Evolutionary conservation across 129 eudicot genomes (phyloP), one percentile per base, ranked within the genome.

Genomic region (Centaurea solstitialis): DNA sequence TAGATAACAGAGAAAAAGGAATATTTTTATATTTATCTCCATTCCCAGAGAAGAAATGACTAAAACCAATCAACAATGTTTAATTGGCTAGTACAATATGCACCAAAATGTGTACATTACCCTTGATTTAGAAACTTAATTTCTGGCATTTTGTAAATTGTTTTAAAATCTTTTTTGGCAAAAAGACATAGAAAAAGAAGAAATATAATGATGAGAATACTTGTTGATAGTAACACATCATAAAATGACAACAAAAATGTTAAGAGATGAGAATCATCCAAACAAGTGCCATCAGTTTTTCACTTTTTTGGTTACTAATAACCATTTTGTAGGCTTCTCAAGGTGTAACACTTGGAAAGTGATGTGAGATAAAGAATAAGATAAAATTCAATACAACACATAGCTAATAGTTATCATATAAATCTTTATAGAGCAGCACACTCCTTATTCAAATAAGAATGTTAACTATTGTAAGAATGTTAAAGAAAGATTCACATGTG

Each of bases 241-340:
- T 82, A 61, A 81, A 80, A 76, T 73, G 70, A 83, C 74, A 85
- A 85, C 82, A 81, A 87, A 85, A 79, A 77, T 80, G 73, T 67
- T 76, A 57, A 59, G 81, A 73, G 65, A 72, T 75, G 77, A 45
- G 72, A 83, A 84, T 61, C 85, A 84, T 87, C 92, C 98, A 91
- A 91, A 91, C 92, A 93, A 82, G 84, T 88, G 89, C 71, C 85
- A 82, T 85, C 98, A 91, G 88, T 83, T 81, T 83, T 90, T 83
- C 90, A 80, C 91, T 81, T 93, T 88, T 87, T 39, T 70, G 68
- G 82, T 40, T 78, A 70, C 68, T 39, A 81, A 80, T 80, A 76
- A 87, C 91, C 89, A 87, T 82, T 89, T 86, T 93, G 97, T 89
- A 93, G 91, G 81, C 88, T 81, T 80, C 76, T 76, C 79, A 75